phyloP scores from a whole-genome alignment of 225 moss, liverwort and hornwort genomes.

The Bryum argenteum region DNA sequence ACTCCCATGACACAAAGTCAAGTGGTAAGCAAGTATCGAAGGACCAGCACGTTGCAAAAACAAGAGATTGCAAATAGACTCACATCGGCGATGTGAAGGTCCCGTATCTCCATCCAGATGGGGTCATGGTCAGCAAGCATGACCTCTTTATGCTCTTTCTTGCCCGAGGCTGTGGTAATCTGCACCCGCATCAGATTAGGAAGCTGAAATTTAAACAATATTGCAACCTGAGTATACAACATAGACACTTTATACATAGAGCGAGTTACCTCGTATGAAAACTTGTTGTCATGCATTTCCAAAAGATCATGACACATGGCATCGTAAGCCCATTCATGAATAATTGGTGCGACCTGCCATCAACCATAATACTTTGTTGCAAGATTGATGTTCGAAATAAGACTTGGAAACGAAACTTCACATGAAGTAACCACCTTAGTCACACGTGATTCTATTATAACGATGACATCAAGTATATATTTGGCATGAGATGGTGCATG shows the following conservation, averaged over 20 bases:
- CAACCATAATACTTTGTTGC: background rate
- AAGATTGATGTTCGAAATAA: background rate
- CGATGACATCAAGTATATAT: no score
- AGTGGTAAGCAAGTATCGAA: slow-evolving; percentile 13
- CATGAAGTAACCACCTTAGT: background rate
- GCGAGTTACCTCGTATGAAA: slow-evolving; percentile 67
- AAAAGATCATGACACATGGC: slow-evolving; percentile 95
- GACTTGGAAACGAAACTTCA: background rate
- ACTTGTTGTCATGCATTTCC: slow-evolving; percentile 86
- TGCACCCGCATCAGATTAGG: slow-evolving; percentile 35
- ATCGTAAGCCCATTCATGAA: slow-evolving; percentile 98
- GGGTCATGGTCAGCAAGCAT: slow-evolving; percentile 95
- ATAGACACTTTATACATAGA: background rate
- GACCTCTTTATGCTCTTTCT: slow-evolving; percentile 81
- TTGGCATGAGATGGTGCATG: no score
- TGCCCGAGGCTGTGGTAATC: slow-evolving; percentile 78
- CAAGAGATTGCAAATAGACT: slow-evolving; percentile 13
- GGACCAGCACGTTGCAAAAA: background rate
- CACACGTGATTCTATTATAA: no score
- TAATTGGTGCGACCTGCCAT: slow-evolving; percentile 88
- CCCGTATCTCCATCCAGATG: slow-evolving; percentile 91
- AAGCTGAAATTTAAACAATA: no score
- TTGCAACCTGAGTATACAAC: no score
- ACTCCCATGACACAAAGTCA: background rate
- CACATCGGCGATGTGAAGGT: slow-evolving; percentile 92